Evolutionary conservation across 805 yeast species (phyloP), one percentile per base, ranked within the genome.

Genomic region (Zygosaccharomyces bailii): DNA sequence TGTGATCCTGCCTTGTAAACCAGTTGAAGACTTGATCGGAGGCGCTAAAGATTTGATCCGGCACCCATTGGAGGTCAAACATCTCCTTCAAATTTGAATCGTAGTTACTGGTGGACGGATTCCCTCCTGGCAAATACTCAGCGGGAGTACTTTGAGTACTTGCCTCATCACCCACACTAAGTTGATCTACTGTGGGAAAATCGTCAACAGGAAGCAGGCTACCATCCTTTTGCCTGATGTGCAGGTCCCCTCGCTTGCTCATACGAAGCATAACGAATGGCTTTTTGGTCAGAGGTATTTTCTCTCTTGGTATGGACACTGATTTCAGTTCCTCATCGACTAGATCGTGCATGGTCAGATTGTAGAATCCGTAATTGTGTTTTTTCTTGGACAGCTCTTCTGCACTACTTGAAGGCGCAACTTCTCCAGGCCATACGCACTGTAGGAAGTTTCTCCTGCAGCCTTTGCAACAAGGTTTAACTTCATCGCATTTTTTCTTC

Each of bases 401-500:
- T 7, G 18, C 6, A 16, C 27, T 21, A 5, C 7, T 17, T 8
- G 20, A 32, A 5, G n/a, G 18, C 11, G 20, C 6, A 2, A 19
- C 20, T 4, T 23, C 42, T 18, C 42, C 63, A 14, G 95, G 93
- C 85, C 91, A 86, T 19, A 72, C 68, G 58, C 95, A 86, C 42
- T 71, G 74, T 39, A 85, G 68, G 9, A 79, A 71, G 19, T 86
- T 69, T 42, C 93, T 66, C n/a, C 63, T 51, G 61, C 95, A 86
- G 54, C 85, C 89, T 1, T 69, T 59, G 56, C 95, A 86, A 19
- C 61, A 61, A 3, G 95, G 95, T 43, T 73, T 73, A 1, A 72
- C 67, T 58, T 86, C 93, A 56, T 86, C 84, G 52, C 95, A 86
- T 44, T 89, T 72, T 59, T 84, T 86, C 70, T 86, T 86, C 19